Evolutionary conservation across 1,139 yeast species (phyloP), one percentile per base, ranked within the genome.

Genomic region (Geotrichum macrosporum): DNA sequence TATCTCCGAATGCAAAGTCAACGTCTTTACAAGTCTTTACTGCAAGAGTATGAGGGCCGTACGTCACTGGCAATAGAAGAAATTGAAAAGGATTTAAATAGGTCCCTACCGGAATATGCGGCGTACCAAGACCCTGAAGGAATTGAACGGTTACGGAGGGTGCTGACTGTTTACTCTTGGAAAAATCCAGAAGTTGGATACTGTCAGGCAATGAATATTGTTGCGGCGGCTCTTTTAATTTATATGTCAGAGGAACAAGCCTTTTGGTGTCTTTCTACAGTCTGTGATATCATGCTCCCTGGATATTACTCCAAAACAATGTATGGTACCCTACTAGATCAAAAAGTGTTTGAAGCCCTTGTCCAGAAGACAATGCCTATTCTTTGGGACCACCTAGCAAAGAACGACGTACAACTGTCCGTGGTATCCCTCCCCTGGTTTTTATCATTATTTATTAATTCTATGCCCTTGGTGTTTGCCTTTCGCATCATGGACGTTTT

Each of bases 191-290:
- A 92, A 45, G 87, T 94, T 19, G 99, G 99, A 0, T 94, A 94
- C 65, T 94, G 99, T 64, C 98, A 94, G 64, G 98, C 98, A 1
- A 94, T 94, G 99, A 94, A 94, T 63, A 94, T 94, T 50, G 96
- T 94, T 5, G 86, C 83, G 1, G 99, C 99, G 0, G 96, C 96
- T 0, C 68, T 94, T 47, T 72, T 94, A 51, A 92, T 94, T 47
- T 89, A 84, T 64, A 89, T 88, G 84, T 84, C 94, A 6, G 98
- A 94, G 64, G 98, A 92, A 55, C 98, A 94, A 65, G 97, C 96
- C 0, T 94, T 88, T 62, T 94, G 97, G 97, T 78, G 94, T 50
- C 71, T 94, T 50, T 78, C 81, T 50, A 76, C 78, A n/a, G 67
- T 94, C 3, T 88, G 96, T 68, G 95, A 88, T 53, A 74, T 80